Base-by-base conservation (phyloP, 352 stramenopile genomes). In the Phytopythium vexans region DNA sequence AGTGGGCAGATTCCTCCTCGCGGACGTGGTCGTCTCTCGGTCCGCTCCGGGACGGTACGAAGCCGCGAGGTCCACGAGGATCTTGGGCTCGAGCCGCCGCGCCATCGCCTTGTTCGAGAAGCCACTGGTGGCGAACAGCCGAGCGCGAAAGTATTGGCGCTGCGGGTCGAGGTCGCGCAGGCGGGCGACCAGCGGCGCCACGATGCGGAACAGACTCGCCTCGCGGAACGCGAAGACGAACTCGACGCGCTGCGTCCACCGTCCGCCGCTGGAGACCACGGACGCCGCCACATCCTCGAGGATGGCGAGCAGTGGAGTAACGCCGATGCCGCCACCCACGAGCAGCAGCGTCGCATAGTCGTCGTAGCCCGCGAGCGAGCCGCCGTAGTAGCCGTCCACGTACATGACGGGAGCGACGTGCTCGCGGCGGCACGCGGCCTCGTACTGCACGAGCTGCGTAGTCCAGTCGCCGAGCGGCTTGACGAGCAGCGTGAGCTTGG, bases 401-500 rank as follows among this genome's bases (percentile, higher is more conserved):
- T 76, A 83, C 43, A 86, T 60, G 3, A 74, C 15, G 5, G 74
- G 74, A 16, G 42, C 38, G 4, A 66, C 21, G 27, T 58, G 51
- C 15, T 70, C 50, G 43, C 21, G 40, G 41, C 59, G 46, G 54
- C 72, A 86, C 8, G 70, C 41, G 33, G 73, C 64, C 27, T 61
- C 60, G 35, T 87, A 82, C 32, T 67, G 33, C 3, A 76, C 49
- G 8, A 86, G n/a, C 36, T 73, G 48, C 14, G 56, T 58, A 1
- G 72, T 71, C 75, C 75, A 86, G 53, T 68, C 60, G n/a, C 75
- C 75, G 7, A 82, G 56, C 36, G 70, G 57, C 41, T 84, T 84
- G 37, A 83, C 34, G n/a, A 84, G 43, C 43, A 84, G n/a, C 10
- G 62, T 80, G 15, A 84, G 35, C 21, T 72, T 59, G 1, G 58